Evolutionary conservation across 768 basidiomycete genomes (phyloP), one percentile per base, ranked within the genome.

Genomic region (Rhizopogon vesiculosus): DNA sequence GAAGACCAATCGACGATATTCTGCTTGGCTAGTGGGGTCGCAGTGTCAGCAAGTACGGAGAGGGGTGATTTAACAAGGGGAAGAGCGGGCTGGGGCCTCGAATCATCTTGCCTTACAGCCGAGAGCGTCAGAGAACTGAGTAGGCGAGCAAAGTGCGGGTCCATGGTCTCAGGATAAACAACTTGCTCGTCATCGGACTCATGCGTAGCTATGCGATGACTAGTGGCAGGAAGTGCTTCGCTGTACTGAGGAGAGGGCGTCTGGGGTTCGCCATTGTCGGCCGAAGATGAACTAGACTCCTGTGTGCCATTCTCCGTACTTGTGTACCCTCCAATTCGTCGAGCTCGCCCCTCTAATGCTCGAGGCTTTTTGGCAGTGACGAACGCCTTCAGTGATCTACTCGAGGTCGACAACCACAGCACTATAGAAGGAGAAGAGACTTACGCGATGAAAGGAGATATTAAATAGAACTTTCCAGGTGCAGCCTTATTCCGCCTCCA

Each of bases 401-500:
- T 54, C 4, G 12, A 33, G 1, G 29, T 28, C 28, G 35, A 45
- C 64, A 44, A 61, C 55, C 45, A 48, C 29, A 8, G 46, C 31
- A 53, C 28, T 9, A 25, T 31, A 39, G 5, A 16, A 59, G 33
- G 22, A 41, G 46, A 49, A 50, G 52, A 53, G 25, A 72, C 82
- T 54, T 73, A 92, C 90, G 76, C 79, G 61, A 99, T 93, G 74
- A 98, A 97, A 4, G 96, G 95, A 1, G 93, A 84, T 39, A 98
- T 93, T 65, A 98, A 77, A 74, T 97, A 99, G 71, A 97, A 98
- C 69, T 90, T 93, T 42, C 89, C 87, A 15, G 77, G 78, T 55
- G 74, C 76, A 38, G 79, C 74, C 65, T 81, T 89, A 66, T 81
- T 87, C 62, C 83, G 83, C 67, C 83, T 93, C 95, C 95, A 99